Evolutionary conservation across 2,329 filamentous ascomycete genomes (phyloP), one percentile per base, ranked within the genome.

Genomic region (Colletotrichum tofieldiae): DNA sequence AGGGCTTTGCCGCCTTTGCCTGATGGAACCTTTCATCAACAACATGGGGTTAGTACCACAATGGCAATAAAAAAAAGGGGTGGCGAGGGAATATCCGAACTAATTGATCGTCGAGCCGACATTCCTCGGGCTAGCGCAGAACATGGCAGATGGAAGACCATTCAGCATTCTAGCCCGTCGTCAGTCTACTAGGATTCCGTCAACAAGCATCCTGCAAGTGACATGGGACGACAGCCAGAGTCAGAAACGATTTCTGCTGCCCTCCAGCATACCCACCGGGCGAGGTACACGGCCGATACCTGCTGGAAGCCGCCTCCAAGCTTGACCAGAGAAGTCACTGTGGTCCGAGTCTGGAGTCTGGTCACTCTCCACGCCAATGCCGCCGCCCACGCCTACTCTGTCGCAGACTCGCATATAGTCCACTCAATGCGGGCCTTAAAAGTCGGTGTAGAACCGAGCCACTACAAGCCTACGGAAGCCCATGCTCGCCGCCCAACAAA

Each of bases 401-500:
- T 65, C 70, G 66, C 70, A 70, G 65, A 65, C 70, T 72, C 60
- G 54, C 70, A 72, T 59, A 60, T 56, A 65, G 67, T 54, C 73
- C 73, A 74, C 67, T 69, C 68, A 49, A 66, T 74, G 73, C 73
- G 73, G 73, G 73, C 67, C 73, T 72, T 56, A 68, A 70, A 75
- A 75, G 73, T 75, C 73, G 73, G 73, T 75, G 73, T 74, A 74
- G 73, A 61, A 52, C 39, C 51, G 68, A 69, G 62, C 60, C 71
- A 62, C 67, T 52, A 58, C 43, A 45, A 60, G 70, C 59, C 54
- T 55, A 37, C 55, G 45, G 64, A 52, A 60, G 67, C 55, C 45
- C 71, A 71, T 73, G 71, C 41, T 62, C 67, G 71, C 71, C 67
- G 58, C 67, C 67, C 67, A 73, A 63, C 49, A 72, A 71, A 67